Conservation (phyloP, 768 basidiomycete genomes). For the Trichaptum fuscoviolaceum region DNA sequence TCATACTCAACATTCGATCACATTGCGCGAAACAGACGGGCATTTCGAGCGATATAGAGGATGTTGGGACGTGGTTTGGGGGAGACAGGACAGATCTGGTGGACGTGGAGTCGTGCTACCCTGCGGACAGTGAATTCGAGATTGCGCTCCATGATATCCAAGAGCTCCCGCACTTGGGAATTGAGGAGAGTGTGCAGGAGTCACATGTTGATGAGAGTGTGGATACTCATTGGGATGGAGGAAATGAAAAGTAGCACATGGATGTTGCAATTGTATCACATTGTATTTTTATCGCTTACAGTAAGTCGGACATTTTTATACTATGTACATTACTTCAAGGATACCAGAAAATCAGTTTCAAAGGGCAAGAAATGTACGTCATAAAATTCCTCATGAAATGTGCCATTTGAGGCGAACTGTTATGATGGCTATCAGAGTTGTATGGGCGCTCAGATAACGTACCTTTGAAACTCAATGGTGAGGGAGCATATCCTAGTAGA, state of each 20-base stretch:
- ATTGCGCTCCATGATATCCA: neutral
- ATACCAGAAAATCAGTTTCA: too few relatives aligned
- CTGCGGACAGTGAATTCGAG: neutral
- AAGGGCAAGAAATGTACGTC: too few relatives aligned
- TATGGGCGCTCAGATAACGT: too few relatives aligned
- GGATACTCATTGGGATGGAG: neutral
- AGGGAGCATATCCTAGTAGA: neutral
- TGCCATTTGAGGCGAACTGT: too few relatives aligned
- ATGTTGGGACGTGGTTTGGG: neutral
- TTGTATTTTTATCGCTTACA: neutral
- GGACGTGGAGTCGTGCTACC: neutral
- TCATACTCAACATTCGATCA: neutral
- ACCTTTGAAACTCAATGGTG: too few relatives aligned
- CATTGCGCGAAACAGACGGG: neutral
- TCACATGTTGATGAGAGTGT: neutral
- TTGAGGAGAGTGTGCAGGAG: neutral
- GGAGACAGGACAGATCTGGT: neutral
- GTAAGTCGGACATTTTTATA: neutral
- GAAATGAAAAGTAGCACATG: neutral
- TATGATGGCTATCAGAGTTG: too few relatives aligned
- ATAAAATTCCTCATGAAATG: too few relatives aligned
- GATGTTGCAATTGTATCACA: neutral
- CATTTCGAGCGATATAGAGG: neutral
- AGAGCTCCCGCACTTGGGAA: neutral
- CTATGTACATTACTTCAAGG: neutral